A percentile compares a stretch with the other conserved stretches of the same genome.
phyloP scores from a whole-genome alignment of 257 asterid species.

The Solanum sitiens region DNA sequence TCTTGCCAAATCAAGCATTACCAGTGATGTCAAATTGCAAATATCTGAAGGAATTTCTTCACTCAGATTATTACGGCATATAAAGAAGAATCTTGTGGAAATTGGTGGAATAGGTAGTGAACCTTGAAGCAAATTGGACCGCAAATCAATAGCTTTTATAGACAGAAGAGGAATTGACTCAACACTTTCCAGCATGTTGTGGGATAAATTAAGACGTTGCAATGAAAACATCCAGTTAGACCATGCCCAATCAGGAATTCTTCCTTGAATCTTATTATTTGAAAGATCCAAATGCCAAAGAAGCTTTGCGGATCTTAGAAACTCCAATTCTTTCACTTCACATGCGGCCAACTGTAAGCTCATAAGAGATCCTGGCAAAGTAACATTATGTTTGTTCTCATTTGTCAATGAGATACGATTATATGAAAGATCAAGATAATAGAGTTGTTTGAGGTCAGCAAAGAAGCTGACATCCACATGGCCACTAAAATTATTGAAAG shows the following conservation, averaged over 20 bases:
- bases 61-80: background rate
- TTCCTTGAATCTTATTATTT: background rate
- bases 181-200: background rate
- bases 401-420: background rate
- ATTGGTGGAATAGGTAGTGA: background rate
- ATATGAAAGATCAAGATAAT: background rate
- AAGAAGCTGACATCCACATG: background rate
- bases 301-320: background rate
- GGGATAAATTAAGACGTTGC: background rate
- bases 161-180: background rate
- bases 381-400: background rate
- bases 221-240: background rate
- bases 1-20: background rate
- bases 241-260: background rate
- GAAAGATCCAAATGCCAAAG: background rate
- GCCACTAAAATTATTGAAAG: background rate
- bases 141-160: background rate
- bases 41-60: slow-evolving; percentile 3
- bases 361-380: background rate
- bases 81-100: background rate
- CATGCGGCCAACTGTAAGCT: background rate
- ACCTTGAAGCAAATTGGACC: background rate
- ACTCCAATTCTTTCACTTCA: background rate
- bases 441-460: background rate
- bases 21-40: background rate